Evolutionary conservation across 139 green algal species (phyloP), one percentile per base, ranked within the genome.

Genomic region (Chlorella ohadii): DNA sequence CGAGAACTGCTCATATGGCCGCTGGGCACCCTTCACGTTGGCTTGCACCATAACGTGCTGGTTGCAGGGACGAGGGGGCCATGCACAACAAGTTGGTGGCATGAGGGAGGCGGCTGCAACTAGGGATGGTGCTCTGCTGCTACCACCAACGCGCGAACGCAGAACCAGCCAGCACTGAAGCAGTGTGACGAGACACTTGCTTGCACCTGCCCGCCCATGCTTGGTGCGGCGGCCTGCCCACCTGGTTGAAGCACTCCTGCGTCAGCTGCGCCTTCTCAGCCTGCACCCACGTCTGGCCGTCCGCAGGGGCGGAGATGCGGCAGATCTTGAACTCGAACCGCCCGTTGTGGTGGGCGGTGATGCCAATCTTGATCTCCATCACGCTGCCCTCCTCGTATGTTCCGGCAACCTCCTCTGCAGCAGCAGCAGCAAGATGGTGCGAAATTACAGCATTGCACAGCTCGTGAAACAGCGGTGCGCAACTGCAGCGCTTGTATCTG

Each of bases 221-320:
- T 9, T 51, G 44, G 6, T 9, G 44, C 44, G 44, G 7, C 44
- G 44, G 44, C 11, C 4, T 3, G 13, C 73, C n/a, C 34, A 72
- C 76, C 76, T 82, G 76, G 59, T 82, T 82, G 76, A 82, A 82
- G 59, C 76, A 82, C 59, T 82, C 76, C 6, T 82, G 33, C 20
- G 36, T 61, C 57, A 82, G 23, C 76, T 82, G 76, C 38, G 36
- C 76, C 36, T 57, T 71, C 76, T 82, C 76, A 27, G 76, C 76
- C 59, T 82, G 76, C 36, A n/a, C 59, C 76, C 76, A 82, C 20
- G 76, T 82, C 76, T 82, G 76, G 36, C 76, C 76, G 23, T 38
- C 34, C 15, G 31, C 59, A 0, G 76, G 76, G 17, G 76, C 76
- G 15, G 28, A 6, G 36, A 82, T 61, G 76, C 76, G 76, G 38